These are phyloP conservation scores for Cercospora sojina DNA, from an alignment of 2,329 filamentous ascomycete genomes.

Conservation along the genomic window DNA sequence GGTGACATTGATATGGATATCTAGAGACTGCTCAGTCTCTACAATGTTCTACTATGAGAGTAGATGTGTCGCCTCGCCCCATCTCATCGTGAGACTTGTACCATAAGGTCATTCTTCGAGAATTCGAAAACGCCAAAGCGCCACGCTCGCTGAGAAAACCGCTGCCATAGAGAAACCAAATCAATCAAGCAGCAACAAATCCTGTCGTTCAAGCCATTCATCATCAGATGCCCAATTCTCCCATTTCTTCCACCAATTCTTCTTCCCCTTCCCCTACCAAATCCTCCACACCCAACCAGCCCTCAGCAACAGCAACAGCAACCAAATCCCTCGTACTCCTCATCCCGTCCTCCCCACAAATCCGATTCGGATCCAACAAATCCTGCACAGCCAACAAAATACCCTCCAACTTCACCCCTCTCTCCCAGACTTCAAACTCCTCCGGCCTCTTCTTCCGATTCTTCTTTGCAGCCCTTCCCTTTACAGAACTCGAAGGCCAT, in stretches of 20 bases:
- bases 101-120: not conserved
- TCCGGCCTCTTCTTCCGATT: constrained; percentile 16
- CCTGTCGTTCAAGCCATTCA: not conserved
- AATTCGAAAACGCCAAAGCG: not conserved
- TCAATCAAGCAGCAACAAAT: not conserved
- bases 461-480: constrained; percentile 22
- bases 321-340: constrained; percentile 35
- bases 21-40: constrained; percentile 20
- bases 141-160: not conserved
- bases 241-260: constrained; percentile 23
- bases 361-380: constrained; percentile 40
- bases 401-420: constrained; percentile 41
- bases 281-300: constrained; percentile 40
- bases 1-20: constrained; percentile 40
- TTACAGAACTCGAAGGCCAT: constrained; percentile 30
- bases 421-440: constrained; percentile 35
- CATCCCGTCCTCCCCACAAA: constrained; percentile 27
- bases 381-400: constrained; percentile 40
- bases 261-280: constrained; percentile 33
- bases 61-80: not conserved
- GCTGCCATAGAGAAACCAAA: not conserved
- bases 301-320: constrained; percentile 35
- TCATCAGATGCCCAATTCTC: constrained; percentile 16
- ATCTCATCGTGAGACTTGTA: not conserved
- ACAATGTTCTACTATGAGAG: not conserved